Evolutionary conservation across 352 stramenopile species (phyloP).

Genomic region (Phytophthora boehmeriae): DNA sequence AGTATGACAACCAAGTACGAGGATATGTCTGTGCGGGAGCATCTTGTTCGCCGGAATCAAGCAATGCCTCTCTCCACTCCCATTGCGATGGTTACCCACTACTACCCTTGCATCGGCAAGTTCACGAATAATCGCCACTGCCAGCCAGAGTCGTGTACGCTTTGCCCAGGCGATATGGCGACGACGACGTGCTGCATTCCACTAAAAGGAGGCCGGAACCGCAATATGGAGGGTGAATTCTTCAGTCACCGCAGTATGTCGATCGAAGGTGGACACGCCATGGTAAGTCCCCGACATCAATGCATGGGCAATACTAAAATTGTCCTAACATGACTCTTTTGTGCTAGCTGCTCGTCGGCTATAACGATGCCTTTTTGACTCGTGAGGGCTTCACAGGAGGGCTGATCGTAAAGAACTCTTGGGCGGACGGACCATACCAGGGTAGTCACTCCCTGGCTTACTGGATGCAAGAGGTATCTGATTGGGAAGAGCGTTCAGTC

Average conservation of each 20-base stretch:
- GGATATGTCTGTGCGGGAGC: constrained; percentile 77
- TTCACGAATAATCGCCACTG: constrained; percentile 69
- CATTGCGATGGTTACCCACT: constrained; percentile 78
- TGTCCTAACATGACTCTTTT: neutral
- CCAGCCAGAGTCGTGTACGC: constrained; percentile 60
- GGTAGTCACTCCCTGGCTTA: constrained; percentile 79
- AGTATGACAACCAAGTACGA: constrained; percentile 84
- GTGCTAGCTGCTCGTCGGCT: constrained; percentile 72
- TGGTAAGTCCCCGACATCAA: constrained; percentile 45
- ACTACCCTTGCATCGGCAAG: constrained; percentile 76
- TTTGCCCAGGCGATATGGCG: constrained; percentile 76
- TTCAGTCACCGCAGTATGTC: constrained; percentile 83
- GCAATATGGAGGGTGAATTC: constrained; percentile 88
- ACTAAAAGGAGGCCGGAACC: constrained; percentile 66
- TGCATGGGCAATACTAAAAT: too few species aligned
- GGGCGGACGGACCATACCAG: constrained; percentile 62
- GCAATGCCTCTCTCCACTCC: constrained; percentile 80
- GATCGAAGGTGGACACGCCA: constrained; percentile 79
- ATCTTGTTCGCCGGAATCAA: constrained; percentile 75
- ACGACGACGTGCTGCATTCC: constrained; percentile 84
- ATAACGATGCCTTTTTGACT: constrained; percentile 78
- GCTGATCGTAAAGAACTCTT: constrained; percentile 83
- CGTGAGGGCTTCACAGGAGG: constrained; percentile 78
- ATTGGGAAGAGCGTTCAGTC: constrained; percentile 81
- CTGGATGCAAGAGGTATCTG: constrained; percentile 83